These are phyloP conservation scores for Eleusine indica DNA, from an alignment of 176 grass and related monocot species.

Conservation along the genomic window DNA sequence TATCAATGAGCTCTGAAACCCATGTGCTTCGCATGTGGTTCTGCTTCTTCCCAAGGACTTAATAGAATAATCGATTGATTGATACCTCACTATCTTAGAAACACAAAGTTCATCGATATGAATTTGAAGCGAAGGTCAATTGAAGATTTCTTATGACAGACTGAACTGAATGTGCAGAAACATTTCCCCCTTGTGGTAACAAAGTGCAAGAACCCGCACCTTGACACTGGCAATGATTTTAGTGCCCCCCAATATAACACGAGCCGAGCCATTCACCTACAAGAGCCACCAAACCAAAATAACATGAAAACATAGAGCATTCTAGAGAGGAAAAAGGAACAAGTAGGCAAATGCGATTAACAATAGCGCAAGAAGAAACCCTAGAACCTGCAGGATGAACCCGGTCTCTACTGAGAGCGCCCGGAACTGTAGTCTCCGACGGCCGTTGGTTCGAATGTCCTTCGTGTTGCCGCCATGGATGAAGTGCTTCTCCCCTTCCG, in stretches of 20 bases:
- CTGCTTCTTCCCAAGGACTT: too few species aligned
- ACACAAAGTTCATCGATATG: not conserved
- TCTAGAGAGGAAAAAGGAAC: not conserved
- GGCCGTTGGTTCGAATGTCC: slow-evolving; percentile 75
- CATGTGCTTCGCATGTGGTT: too few species aligned
- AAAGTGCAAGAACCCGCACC: slow-evolving; percentile 44
- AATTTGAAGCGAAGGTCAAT: not conserved
- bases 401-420: slow-evolving; percentile 70
- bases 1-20: too few species aligned
- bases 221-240: slow-evolving; percentile 91
- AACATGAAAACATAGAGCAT: not conserved
- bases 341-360: not conserved
- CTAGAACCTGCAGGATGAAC: slow-evolving; percentile 77
- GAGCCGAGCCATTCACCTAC: slow-evolving; percentile 77
- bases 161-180: not conserved
- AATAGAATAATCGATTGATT: too few species aligned
- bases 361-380: not conserved
- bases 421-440: slow-evolving; percentile 66
- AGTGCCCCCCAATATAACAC: slow-evolving; percentile 73
- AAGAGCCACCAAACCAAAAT: slow-evolving; percentile 13
- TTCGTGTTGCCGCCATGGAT: slow-evolving; percentile 64
- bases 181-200: not conserved
- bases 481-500: slow-evolving; percentile 78
- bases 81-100: too few species aligned
- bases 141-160: not conserved